These are phyloP conservation scores for Leccinum proliferum DNA, from an alignment of 1,284 basidiomycete species.

Conservation along the genomic window DNA sequence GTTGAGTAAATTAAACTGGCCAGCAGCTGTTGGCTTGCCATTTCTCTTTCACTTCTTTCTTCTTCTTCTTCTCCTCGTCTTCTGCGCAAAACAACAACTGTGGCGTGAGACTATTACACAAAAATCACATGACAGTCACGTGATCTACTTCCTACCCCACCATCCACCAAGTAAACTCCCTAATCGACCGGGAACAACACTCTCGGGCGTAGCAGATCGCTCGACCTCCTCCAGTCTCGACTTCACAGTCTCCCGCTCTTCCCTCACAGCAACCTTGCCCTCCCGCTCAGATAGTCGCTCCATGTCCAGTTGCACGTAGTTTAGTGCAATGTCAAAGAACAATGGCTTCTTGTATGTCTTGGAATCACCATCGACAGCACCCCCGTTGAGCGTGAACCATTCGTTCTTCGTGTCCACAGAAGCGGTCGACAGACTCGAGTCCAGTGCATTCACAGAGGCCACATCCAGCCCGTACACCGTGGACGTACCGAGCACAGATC, in stretches of 20 bases:
- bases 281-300: conserved; percentile 67
- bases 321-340: conserved; percentile 94
- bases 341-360: conserved; percentile 70
- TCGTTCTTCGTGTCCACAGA: conserved; percentile 62
- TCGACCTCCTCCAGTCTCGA: conserved; percentile 23
- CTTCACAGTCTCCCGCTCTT: conserved; percentile 23
- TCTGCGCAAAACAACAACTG: conserved; percentile 12
- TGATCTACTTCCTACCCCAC: conserved; percentile 41
- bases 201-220: conserved; percentile 38
- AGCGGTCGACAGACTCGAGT: conserved; percentile 43
- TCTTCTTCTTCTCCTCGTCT: conserved; percentile 9
- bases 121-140: conserved; percentile 12
- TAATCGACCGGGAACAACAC: conserved; percentile 27
- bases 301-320: conserved; percentile 84
- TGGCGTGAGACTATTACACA: conserved; percentile 19
- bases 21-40: conserved; percentile 29
- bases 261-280: conserved; percentile 42
- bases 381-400: conserved; percentile 78
- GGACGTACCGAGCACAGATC: conserved; percentile 39
- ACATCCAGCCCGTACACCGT: conserved; percentile 44
- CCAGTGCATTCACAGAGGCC: conserved; percentile 46
- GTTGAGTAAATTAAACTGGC: conserved; percentile 25
- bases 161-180: conserved; percentile 46
- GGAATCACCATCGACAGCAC: conserved; percentile 38
- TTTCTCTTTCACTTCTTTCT: neutral